Evolutionary conservation across 768 basidiomycete species (phyloP).

Genomic region (Rhodocollybia butyracea): DNA sequence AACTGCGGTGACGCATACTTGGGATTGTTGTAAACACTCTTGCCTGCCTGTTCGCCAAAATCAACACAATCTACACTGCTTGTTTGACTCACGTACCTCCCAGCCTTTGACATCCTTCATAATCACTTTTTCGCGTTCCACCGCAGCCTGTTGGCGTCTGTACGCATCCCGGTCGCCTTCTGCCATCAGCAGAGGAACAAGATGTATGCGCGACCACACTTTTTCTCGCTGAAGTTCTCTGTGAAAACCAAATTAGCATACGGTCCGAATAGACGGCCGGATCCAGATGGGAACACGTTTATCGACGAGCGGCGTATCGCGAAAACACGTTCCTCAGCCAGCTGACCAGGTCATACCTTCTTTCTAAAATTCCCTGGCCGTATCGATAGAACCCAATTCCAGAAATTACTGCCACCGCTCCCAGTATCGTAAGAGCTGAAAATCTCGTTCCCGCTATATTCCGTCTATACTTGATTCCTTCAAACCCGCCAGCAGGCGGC

Average conservation of each 20-base stretch:
- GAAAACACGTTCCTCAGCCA: conserved; percentile 66
- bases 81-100: conserved; percentile 86
- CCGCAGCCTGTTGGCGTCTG: conserved; percentile 72
- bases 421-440: conserved; percentile 80
- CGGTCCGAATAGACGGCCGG: conserved; percentile 47
- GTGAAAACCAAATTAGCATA: conserved; percentile 33
- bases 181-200: conserved; percentile 87
- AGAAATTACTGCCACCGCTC: conserved; percentile 82
- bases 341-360: conserved; percentile 73
- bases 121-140: conserved; percentile 80
- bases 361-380: conserved; percentile 88
- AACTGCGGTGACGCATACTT: conserved; percentile 55
- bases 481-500: conserved; percentile 93
- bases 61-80: conserved; percentile 6
- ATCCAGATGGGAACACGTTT: conserved; percentile 69
- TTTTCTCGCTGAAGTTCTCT: conserved; percentile 94
- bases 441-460: conserved; percentile 89
- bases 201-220: conserved; percentile 93
- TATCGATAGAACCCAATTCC: conserved; percentile 90
- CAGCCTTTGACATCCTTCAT: conserved; percentile 94
- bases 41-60: conserved; percentile 57
- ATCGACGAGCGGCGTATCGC: conserved; percentile 52
- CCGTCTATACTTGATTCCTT: conserved; percentile 90
- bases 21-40: conserved; percentile 81
- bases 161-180: conserved; percentile 92